These are phyloP conservation scores for Magnaporthiopsis rhizophila DNA, from an alignment of 2,329 filamentous ascomycete species.

Conservation along the genomic window DNA sequence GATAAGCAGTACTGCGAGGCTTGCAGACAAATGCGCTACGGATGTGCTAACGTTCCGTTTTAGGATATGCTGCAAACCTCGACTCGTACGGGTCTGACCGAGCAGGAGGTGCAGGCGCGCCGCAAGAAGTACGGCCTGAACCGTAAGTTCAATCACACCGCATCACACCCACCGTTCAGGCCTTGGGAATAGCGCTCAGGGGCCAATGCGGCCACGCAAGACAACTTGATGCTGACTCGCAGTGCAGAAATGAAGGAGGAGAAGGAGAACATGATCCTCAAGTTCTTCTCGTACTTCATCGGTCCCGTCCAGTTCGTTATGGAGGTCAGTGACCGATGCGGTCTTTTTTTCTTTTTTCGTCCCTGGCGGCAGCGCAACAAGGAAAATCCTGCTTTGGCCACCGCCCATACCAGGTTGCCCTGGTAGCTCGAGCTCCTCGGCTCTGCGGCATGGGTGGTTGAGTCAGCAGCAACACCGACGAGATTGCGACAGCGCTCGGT, in stretches of 20 bases:
- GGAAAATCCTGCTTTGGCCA: neutral
- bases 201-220: neutral
- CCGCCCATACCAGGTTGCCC: too few relatives aligned
- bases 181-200: neutral
- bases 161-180: neutral
- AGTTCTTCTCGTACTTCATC: constrained; percentile 76
- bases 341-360: neutral
- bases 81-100: constrained; percentile 62
- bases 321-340: constrained; percentile 51
- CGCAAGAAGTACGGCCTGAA: constrained; percentile 75
- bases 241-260: constrained; percentile 50
- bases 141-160: constrained; percentile 28
- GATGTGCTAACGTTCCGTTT: constrained; percentile 3
- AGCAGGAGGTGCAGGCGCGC: constrained; percentile 54
- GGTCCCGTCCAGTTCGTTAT: constrained; percentile 92
- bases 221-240: constrained; percentile 8
- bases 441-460: neutral
- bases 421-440: neutral
- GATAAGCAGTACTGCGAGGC: neutral
- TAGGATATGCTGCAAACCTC: constrained; percentile 55
- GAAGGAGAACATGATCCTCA: constrained; percentile 75
- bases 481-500: constrained; percentile 6
- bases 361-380: neutral
- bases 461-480: constrained; percentile 3
- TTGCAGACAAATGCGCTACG: constrained; percentile 14